Evolutionary conservation across 306 rosid species (phyloP).

Genomic region (Hippophae tibetana): DNA sequence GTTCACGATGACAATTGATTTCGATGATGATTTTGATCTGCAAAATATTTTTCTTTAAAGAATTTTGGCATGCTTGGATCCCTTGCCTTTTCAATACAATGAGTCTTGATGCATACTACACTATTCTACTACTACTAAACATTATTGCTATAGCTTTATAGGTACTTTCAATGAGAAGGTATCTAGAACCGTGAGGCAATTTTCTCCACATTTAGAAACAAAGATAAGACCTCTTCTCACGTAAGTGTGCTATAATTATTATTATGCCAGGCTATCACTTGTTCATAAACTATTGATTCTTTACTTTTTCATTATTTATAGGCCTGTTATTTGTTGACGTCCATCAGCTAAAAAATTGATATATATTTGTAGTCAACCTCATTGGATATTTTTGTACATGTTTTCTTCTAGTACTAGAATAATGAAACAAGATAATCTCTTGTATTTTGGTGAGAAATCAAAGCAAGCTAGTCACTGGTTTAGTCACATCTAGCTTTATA

Average conservation of each 20-base stretch:
- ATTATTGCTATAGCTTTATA: not conserved
- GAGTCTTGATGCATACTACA: no score
- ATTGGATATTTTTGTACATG: constrained; percentile 74
- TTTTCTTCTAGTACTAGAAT: constrained; percentile 1
- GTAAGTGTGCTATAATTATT: constrained; percentile 40
- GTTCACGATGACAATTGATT: no score
- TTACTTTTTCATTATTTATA: constrained; percentile 26
- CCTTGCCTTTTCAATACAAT: no score
- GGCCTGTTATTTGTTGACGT: constrained; percentile 99
- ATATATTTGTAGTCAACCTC: constrained; percentile 78
- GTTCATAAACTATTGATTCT: constrained; percentile 7
- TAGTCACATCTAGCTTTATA: no score
- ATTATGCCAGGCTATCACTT: not conserved
- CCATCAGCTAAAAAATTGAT: constrained; percentile 85
- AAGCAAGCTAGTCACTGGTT: no score
- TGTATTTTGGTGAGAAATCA: no score
- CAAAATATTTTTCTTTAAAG: no score
- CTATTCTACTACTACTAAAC: not conserved
- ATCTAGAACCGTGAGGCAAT: constrained; percentile 73
- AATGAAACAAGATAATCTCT: no score
- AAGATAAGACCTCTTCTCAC: constrained; percentile 96
- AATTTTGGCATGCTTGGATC: no score
- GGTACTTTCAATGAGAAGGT: constrained; percentile 78
- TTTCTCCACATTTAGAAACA: constrained; percentile 92
- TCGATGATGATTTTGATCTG: no score